phyloP scores from a whole-genome alignment of 352 stramenopile species.

The Globisporangium abappressorium region DNA sequence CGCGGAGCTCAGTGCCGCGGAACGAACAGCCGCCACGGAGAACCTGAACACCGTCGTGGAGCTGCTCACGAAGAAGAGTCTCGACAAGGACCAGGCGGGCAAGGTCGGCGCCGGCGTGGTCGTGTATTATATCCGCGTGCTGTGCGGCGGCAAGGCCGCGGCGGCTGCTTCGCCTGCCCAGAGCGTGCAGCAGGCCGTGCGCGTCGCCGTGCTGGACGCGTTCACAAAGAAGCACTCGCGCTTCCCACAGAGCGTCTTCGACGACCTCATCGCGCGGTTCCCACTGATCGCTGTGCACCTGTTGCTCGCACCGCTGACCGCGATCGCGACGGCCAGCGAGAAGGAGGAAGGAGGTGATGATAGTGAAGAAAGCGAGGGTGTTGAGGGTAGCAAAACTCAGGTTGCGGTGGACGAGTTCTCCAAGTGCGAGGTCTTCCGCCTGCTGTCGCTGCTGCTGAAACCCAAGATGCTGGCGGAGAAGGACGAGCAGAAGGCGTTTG shows the following conservation, averaged over 20 bases:
- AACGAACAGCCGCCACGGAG: constrained; percentile 18
- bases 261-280: constrained; percentile 62
- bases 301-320: constrained; percentile 50
- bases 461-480: constrained; percentile 43
- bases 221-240: constrained; percentile 85
- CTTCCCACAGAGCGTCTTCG: constrained; percentile 66
- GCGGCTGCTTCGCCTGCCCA: neutral
- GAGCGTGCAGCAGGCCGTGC: constrained; percentile 29
- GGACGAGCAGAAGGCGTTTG: constrained; percentile 37
- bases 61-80: constrained; percentile 39
- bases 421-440: constrained; percentile 70
- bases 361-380: neutral
- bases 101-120: constrained; percentile 59
- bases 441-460: constrained; percentile 64
- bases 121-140: constrained; percentile 58
- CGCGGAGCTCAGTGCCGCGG: constrained; percentile 6
- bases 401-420: constrained; percentile 68
- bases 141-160: constrained; percentile 20
- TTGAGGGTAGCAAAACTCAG: neutral
- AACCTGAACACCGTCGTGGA: constrained; percentile 37
- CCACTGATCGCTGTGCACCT: constrained; percentile 48
- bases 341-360: constrained; percentile 8
- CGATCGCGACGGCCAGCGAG: constrained; percentile 33
- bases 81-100: constrained; percentile 63
- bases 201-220: constrained; percentile 35